Conservation (phyloP, 2,329 filamentous ascomycete genomes). For the Ascochyta lentis region DNA sequence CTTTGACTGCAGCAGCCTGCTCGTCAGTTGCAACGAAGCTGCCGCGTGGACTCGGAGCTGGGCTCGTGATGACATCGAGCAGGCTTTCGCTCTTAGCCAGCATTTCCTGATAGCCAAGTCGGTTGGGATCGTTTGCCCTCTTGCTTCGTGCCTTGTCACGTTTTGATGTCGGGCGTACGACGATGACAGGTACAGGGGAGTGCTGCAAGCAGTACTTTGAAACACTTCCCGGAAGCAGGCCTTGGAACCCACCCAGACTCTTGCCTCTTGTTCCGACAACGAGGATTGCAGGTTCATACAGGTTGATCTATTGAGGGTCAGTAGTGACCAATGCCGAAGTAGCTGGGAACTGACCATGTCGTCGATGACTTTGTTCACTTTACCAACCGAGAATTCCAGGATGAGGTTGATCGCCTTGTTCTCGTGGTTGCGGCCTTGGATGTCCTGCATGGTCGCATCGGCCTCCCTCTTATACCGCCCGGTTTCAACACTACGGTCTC, state of each 20-base stretch:
- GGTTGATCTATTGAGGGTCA: conserved; percentile 70
- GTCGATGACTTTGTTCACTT: conserved; percentile 88
- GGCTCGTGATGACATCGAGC: conserved; percentile 53
- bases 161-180: conserved; percentile 86
- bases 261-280: conserved; percentile 88
- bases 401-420: conserved; percentile 86
- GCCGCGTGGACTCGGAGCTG: conserved; percentile 49
- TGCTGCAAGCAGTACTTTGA: conserved; percentile 96
- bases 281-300: conserved; percentile 89
- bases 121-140: conserved; percentile 75
- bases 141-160: conserved; percentile 90
- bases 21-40: conserved; percentile 52
- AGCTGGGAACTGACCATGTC: conserved; percentile 69
- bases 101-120: conserved; percentile 80
- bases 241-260: conserved; percentile 84
- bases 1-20: conserved; percentile 21
- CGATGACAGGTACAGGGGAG: conserved; percentile 90
- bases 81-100: conserved; percentile 69
- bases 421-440: conserved; percentile 79
- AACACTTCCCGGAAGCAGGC: conserved; percentile 84
- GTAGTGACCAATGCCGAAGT: conserved; percentile 6
- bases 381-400: conserved; percentile 86
- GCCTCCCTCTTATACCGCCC: conserved; percentile 80
- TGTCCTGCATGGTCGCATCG: conserved; percentile 73
- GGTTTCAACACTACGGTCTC: conserved; percentile 66